phyloP scores from a whole-genome alignment of 495 filamentous ascomycete genomes.

The Daldinia concentrica region DNA sequence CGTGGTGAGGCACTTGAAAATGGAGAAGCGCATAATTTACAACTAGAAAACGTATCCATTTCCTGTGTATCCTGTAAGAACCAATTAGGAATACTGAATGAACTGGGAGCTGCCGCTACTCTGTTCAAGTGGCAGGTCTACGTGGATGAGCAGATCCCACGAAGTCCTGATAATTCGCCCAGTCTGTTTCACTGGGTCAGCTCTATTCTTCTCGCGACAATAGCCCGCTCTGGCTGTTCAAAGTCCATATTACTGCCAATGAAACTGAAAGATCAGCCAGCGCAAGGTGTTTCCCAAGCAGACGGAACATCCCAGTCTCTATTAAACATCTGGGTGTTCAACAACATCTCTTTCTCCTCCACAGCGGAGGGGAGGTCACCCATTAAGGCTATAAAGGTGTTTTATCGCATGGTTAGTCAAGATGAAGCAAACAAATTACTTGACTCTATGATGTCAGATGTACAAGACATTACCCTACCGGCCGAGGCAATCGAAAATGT shows the following conservation, averaged over 20 bases:
- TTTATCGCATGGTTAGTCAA: constrained; percentile 61
- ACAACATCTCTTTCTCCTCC: constrained; percentile 70
- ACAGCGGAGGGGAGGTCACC: constrained; percentile 50
- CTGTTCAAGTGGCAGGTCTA: constrained; percentile 53
- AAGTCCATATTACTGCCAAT: constrained; percentile 59
- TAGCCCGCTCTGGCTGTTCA: constrained; percentile 58
- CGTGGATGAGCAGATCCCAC: constrained; percentile 37
- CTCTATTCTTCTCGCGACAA: constrained; percentile 56
- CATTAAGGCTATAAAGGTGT: constrained; percentile 68
- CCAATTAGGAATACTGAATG: constrained; percentile 64
- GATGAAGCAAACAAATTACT: constrained; percentile 64
- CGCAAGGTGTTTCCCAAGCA: constrained; percentile 19
- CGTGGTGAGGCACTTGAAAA: background rate
- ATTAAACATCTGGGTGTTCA: constrained; percentile 74
- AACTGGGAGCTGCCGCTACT: constrained; percentile 49
- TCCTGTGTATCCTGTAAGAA: constrained; percentile 52
- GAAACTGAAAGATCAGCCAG: constrained; percentile 34
- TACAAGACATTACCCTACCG: constrained; percentile 74
- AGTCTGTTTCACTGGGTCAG: constrained; percentile 57
- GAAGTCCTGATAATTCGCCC: constrained; percentile 27
- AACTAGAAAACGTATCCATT: constrained; percentile 48
- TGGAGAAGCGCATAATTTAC: background rate
- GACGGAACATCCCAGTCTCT: constrained; percentile 33
- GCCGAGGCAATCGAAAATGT: constrained; percentile 57
- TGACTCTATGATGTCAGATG: constrained; percentile 61